Evolutionary conservation across 768 basidiomycete species (phyloP).

Genomic region (Lactarius trivialis): DNA sequence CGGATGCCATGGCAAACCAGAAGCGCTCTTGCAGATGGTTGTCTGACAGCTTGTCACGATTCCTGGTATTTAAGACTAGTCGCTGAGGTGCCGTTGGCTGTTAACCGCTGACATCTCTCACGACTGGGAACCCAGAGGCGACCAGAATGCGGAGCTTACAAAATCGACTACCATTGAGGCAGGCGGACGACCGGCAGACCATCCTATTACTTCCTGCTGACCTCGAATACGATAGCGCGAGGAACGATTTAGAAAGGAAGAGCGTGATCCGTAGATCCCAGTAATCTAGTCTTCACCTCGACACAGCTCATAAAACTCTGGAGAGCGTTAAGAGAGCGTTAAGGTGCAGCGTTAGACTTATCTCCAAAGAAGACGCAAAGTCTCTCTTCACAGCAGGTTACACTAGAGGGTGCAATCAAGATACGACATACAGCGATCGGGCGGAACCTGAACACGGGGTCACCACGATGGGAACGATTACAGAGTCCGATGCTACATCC

Average conservation of each 20-base stretch:
- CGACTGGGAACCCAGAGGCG: neutral
- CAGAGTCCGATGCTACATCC: neutral
- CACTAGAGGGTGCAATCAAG: neutral
- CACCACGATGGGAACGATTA: neutral
- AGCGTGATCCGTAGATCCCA: neutral
- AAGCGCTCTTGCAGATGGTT: neutral
- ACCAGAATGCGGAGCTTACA: neutral
- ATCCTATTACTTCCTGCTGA: neutral
- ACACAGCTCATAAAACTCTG: neutral
- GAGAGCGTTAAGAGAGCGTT: neutral
- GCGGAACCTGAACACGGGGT: neutral
- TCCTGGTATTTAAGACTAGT: neutral
- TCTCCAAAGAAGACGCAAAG: neutral
- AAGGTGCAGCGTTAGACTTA: neutral
- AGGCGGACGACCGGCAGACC: neutral
- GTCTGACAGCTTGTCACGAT: neutral
- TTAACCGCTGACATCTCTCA: neutral
- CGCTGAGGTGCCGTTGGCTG: neutral
- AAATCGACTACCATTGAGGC: neutral
- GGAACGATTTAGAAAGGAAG: slow-evolving; percentile 3
- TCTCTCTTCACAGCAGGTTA: neutral
- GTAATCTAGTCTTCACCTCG: slow-evolving; percentile 7
- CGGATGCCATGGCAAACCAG: neutral
- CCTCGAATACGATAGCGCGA: neutral
- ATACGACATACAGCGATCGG: neutral